Evolutionary conservation across 192 early-diverging fungal genomes (phyloP).

Genomic region (Linnemannia exigua): DNA sequence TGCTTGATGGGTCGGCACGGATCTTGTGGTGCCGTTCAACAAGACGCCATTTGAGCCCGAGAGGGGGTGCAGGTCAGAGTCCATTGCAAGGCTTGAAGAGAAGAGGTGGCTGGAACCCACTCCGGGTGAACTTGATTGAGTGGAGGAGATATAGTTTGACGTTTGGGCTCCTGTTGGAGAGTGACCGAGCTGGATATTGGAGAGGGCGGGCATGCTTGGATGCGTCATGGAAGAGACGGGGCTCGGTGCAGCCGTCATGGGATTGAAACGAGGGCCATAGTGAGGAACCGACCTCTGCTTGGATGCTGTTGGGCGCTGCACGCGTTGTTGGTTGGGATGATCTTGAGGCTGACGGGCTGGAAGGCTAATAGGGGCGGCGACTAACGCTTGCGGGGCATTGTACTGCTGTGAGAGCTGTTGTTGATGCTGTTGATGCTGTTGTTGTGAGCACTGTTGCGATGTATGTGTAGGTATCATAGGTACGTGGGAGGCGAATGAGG

Average conservation of each 20-base stretch:
- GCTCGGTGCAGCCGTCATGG: conserved; percentile 9
- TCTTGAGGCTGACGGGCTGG: conserved; percentile 12
- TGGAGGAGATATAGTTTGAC: background rate
- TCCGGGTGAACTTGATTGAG: conserved; percentile 6
- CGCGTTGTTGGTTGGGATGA: background rate
- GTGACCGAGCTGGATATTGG: background rate
- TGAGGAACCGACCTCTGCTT: conserved; percentile 27
- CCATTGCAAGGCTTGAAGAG: background rate
- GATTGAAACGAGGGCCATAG: conserved; percentile 32
- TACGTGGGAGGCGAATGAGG: background rate
- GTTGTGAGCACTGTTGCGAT: conserved; percentile 2
- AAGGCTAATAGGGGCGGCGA: background rate
- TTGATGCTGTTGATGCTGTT: background rate
- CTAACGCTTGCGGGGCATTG: background rate
- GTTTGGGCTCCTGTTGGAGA: background rate
- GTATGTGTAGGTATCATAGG: conserved; percentile 3
- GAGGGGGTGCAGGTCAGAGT: background rate
- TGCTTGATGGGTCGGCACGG: conserved; percentile 6
- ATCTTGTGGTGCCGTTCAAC: background rate
- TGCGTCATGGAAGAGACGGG: background rate
- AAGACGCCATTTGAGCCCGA: background rate
- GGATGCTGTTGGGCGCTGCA: conserved; percentile 5
- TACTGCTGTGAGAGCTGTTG: conserved; percentile 6
- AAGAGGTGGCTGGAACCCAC: background rate
- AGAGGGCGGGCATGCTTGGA: background rate